phyloP scores from a whole-genome alignment of 164 flowering plant genomes.

The Saururus chinensis region DNA sequence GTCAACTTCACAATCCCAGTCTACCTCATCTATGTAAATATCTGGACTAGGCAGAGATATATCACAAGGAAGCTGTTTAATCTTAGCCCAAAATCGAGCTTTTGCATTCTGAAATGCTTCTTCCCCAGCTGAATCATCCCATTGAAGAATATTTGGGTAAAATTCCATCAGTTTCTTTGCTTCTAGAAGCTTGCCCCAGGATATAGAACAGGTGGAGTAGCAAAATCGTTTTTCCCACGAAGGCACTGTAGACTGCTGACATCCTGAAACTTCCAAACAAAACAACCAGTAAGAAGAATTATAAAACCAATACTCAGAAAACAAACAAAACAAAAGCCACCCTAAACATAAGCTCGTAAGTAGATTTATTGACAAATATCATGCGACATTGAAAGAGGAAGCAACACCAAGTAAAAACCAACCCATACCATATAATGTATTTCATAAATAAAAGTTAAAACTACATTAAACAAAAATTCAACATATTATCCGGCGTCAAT shows the following conservation, averaged over 20 bases:
- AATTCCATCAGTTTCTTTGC: constrained; percentile 26
- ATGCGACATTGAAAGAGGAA: no score
- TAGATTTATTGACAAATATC: no score
- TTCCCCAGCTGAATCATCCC: constrained; percentile 69
- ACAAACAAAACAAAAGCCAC: not conserved
- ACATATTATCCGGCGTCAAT: no score
- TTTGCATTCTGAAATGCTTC: constrained; percentile 62
- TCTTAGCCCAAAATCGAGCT: constrained; percentile 40
- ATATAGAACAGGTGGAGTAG: constrained; percentile 31
- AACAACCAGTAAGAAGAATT: not conserved
- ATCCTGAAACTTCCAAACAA: constrained; percentile 15
- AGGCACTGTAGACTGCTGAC: constrained; percentile 39
- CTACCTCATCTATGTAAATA: constrained; percentile 46
- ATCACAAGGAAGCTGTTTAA: constrained; percentile 35
- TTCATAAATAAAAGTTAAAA: no score
- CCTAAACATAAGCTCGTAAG: no score
- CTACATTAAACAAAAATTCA: no score
- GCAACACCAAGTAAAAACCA: no score
- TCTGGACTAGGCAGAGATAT: constrained; percentile 48
- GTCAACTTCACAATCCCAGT: constrained; percentile 42
- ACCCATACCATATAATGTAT: no score
- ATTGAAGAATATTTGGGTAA: constrained; percentile 30
- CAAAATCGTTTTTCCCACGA: constrained; percentile 65
- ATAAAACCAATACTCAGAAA: no score
- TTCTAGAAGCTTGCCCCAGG: constrained; percentile 51